Conservation (phyloP, 495 filamentous ascomycete genomes). For the Neurospora sp. region DNA sequence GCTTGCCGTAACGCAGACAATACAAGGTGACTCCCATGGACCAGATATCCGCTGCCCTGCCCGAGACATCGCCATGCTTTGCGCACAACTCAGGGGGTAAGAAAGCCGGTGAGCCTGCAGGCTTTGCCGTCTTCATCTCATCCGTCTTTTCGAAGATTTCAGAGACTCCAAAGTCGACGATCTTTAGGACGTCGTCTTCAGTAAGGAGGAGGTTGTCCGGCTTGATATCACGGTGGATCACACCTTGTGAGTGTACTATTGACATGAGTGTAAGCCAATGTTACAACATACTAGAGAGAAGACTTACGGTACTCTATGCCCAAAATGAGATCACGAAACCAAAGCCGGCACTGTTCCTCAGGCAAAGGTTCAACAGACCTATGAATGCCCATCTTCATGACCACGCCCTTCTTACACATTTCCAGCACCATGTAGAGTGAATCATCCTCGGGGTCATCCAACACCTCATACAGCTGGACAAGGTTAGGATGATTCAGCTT, state of each 20-base stretch:
- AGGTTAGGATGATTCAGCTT: conserved; percentile 91
- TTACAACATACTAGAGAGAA: background rate
- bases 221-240: conserved; percentile 96
- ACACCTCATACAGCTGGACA: conserved; percentile 83
- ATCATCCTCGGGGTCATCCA: conserved; percentile 92
- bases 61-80: conserved; percentile 80
- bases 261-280: background rate
- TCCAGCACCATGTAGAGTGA: conserved; percentile 97
- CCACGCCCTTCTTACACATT: conserved; percentile 96
- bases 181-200: conserved; percentile 82
- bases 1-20: conserved; percentile 75
- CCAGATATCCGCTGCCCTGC: conserved; percentile 91
- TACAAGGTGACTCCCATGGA: conserved; percentile 96
- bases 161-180: conserved; percentile 96
- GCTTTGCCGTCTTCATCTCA: conserved; percentile 88
- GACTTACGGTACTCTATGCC: conserved; percentile 84
- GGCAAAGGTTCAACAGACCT: conserved; percentile 75
- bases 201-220: conserved; percentile 92
- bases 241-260: conserved; percentile 80
- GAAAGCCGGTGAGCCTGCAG: conserved; percentile 91
- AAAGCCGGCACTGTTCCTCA: conserved; percentile 72
- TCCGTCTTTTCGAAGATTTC: conserved; percentile 92
- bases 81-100: conserved; percentile 87
- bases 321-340: conserved; percentile 92
- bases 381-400: conserved; percentile 92